Evolutionary conservation across 2,329 filamentous ascomycete species (phyloP).

Genomic region (Pyricularia pennisetigena): DNA sequence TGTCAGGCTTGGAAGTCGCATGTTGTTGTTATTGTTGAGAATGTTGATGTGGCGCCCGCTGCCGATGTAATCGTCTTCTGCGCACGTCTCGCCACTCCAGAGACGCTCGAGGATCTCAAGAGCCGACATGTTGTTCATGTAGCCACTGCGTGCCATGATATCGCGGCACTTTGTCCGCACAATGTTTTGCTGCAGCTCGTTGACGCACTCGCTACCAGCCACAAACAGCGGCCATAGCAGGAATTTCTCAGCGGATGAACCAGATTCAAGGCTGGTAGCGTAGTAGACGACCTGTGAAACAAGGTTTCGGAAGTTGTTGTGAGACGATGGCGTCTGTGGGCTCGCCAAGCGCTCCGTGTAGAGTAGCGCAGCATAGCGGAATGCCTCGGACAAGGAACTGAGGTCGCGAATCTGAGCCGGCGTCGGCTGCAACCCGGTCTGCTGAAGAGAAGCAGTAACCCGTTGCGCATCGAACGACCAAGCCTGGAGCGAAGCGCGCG

Average conservation of each 20-base stretch:
- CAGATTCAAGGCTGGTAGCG: conserved; percentile 67
- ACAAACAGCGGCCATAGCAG: conserved; percentile 91
- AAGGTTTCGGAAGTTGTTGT: conserved; percentile 72
- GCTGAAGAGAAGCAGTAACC: conserved; percentile 38
- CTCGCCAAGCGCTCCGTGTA: conserved; percentile 83
- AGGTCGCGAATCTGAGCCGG: conserved; percentile 62
- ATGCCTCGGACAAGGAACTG: conserved; percentile 76
- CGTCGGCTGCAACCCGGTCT: conserved; percentile 25
- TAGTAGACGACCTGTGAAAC: conserved; percentile 78
- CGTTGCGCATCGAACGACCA: conserved; percentile 64
- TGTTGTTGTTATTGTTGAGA: conserved; percentile 13
- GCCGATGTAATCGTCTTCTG: conserved; percentile 22
- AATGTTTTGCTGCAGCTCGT: conserved; percentile 66
- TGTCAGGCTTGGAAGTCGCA: conserved; percentile 22
- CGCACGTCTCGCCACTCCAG: conserved; percentile 51
- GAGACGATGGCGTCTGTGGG: conserved; percentile 60
- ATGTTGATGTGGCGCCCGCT: neutral
- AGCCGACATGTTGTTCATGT: conserved; percentile 85
- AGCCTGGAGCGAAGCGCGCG: conserved; percentile 63
- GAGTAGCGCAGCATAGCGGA: conserved; percentile 79
- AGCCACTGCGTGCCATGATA: conserved; percentile 81
- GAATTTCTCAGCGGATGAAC: conserved; percentile 71
- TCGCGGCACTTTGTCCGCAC: conserved; percentile 74
- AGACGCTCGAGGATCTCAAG: conserved; percentile 78
- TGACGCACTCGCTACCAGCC: conserved; percentile 79